phyloP scores from a whole-genome alignment of 768 basidiomycete species.

The Mycena kentingensis region DNA sequence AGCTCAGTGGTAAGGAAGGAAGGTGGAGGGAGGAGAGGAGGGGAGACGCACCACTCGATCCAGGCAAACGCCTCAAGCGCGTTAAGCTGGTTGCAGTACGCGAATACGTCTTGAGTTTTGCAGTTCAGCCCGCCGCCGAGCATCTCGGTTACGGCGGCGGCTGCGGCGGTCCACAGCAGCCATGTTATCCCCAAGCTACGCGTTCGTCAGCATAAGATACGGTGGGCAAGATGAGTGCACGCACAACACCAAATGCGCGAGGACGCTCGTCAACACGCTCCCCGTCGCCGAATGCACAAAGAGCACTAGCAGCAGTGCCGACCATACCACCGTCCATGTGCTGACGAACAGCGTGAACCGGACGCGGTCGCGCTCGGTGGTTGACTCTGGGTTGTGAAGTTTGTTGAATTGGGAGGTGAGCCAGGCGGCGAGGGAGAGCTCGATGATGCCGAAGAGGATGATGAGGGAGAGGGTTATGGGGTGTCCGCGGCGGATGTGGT shows the following conservation, averaged over 20 bases:
- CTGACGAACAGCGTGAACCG: constrained; percentile 72
- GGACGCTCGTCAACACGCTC: constrained; percentile 58
- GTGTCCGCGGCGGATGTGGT: constrained; percentile 53
- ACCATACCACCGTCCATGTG: constrained; percentile 66
- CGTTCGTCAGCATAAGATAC: not conserved
- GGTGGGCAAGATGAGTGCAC: constrained; percentile 29
- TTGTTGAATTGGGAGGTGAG: constrained; percentile 62
- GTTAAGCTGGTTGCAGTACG: constrained; percentile 77
- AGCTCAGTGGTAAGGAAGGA: not conserved
- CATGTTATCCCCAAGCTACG: constrained; percentile 68
- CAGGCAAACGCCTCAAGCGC: constrained; percentile 77
- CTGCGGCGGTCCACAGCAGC: constrained; percentile 77
- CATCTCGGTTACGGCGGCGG: constrained; percentile 65
- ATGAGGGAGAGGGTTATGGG: constrained; percentile 57
- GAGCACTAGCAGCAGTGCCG: constrained; percentile 51
- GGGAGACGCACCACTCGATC: constrained; percentile 61
- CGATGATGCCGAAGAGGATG: constrained; percentile 64
- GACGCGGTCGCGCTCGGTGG: constrained; percentile 59
- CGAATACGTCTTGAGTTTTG: constrained; percentile 46
- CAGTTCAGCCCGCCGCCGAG: constrained; percentile 75
- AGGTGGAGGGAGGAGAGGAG: not conserved
- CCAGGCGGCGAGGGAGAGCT: constrained; percentile 77
- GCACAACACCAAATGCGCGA: constrained; percentile 65
- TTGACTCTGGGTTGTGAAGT: constrained; percentile 51
- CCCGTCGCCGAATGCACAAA: constrained; percentile 56